Evolutionary conservation across 257 asterid species (phyloP).

Genomic region (Primulina huaijiensis): DNA sequence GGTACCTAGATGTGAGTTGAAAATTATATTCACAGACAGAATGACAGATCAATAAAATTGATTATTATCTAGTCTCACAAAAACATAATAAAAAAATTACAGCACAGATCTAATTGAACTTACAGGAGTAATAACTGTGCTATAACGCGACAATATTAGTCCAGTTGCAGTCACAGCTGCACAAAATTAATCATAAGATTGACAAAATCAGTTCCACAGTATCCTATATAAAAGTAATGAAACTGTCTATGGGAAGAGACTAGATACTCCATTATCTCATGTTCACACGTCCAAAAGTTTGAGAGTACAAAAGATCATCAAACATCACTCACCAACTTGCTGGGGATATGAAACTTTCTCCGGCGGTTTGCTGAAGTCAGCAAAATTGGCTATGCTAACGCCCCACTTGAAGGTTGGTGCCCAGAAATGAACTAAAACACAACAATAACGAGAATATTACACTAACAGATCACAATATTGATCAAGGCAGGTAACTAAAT

Average conservation of each 20-base stretch:
- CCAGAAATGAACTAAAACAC: background rate
- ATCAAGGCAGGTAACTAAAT: background rate
- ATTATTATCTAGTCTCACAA: background rate
- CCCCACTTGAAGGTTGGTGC: slow-evolving; percentile 89
- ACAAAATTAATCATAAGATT: slow-evolving; percentile 25
- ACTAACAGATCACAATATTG: background rate
- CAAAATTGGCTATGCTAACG: slow-evolving; percentile 69
- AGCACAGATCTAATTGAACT: slow-evolving; percentile 28
- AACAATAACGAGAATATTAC: background rate
- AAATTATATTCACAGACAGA: too few relatives aligned
- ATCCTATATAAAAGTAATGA: background rate
- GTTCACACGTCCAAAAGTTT: background rate
- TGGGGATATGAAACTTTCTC: slow-evolving; percentile 73
- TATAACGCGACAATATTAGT: slow-evolving; percentile 70
- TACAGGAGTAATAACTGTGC: slow-evolving; percentile 69
- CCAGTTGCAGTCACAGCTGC: slow-evolving; percentile 75
- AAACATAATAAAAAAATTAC: too few relatives aligned
- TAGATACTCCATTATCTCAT: background rate
- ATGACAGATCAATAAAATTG: too few relatives aligned
- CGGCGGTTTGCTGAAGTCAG: slow-evolving; percentile 59
- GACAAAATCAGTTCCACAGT: background rate
- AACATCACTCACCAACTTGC: slow-evolving; percentile 47
- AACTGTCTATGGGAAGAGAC: background rate
- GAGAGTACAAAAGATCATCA: slow-evolving; percentile 18
- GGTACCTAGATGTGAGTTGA: too few relatives aligned